Conservation (phyloP, 192 early-diverging fungal genomes). For the Helicostylum pulchrum region DNA sequence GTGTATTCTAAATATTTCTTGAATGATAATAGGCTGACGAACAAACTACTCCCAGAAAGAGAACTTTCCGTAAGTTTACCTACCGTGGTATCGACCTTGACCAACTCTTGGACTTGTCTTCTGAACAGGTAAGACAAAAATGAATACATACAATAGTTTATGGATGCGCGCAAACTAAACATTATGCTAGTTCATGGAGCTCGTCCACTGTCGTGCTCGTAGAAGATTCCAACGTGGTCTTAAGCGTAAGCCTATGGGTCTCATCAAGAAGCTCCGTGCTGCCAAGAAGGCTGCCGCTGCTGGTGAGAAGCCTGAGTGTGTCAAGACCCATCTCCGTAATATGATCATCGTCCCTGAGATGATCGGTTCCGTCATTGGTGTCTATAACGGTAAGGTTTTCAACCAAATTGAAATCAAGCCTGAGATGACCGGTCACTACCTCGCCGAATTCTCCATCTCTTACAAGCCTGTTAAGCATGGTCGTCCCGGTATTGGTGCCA, state of each 20-base stretch:
- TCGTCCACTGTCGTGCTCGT: constrained; percentile 93
- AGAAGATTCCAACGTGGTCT: constrained; percentile 98
- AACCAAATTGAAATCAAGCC: constrained; percentile 97
- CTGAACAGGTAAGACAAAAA: constrained; percentile 68
- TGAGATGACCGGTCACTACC: constrained; percentile 35
- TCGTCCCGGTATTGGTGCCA: constrained; percentile 99
- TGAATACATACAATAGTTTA: not conserved
- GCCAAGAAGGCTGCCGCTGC: constrained; percentile 90
- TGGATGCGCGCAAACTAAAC: constrained; percentile 1
- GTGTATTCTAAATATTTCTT: not conserved
- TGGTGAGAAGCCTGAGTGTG: constrained; percentile 90
- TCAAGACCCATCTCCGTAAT: constrained; percentile 99
- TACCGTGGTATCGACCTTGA: constrained; percentile 98
- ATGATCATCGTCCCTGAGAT: constrained; percentile 99
- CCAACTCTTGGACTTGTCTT: constrained; percentile 90
- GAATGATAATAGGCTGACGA: constrained; percentile 22
- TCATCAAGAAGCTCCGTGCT: constrained; percentile 99
- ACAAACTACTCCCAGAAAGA: constrained; percentile 60
- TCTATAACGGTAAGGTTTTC: constrained; percentile 99
- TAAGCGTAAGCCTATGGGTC: constrained; percentile 97
- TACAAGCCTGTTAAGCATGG: constrained; percentile 99
- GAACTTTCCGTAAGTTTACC: constrained; percentile 97
- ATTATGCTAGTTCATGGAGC: constrained; percentile 72
- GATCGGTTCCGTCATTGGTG: constrained; percentile 93
- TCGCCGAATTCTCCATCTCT: constrained; percentile 59